These are phyloP conservation scores for Pulveroboletus frians DNA, from an alignment of 768 basidiomycete species.

Conservation along the genomic window DNA sequence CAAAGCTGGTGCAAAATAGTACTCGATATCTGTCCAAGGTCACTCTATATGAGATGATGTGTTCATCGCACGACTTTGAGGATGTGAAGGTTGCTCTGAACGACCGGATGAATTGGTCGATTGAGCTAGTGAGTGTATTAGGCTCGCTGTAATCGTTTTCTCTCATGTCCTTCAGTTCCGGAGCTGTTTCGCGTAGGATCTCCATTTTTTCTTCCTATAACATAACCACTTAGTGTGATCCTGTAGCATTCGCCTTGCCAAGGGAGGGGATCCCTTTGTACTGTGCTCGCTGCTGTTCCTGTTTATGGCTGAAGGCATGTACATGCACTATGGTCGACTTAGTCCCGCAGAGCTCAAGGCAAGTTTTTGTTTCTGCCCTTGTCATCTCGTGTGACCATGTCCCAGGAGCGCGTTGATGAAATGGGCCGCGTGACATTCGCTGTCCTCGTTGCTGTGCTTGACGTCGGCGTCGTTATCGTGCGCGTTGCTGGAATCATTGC, in stretches of 20 bases:
- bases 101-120: constrained; percentile 17
- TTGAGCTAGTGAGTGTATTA: constrained; percentile 17
- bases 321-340: constrained; percentile 18
- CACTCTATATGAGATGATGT: constrained; percentile 17
- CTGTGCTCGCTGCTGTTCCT: constrained; percentile 14
- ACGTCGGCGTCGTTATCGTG: constrained; percentile 18
- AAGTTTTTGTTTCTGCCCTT: background rate
- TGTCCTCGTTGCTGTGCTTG: constrained; percentile 13
- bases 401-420: constrained; percentile 9
- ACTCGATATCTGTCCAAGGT: background rate
- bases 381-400: background rate
- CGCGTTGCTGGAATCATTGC: constrained; percentile 11
- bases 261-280: constrained; percentile 5
- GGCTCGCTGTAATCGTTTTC: background rate
- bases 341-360: constrained; percentile 22
- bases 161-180: background rate
- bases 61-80: constrained; percentile 17
- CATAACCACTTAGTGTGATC: background rate
- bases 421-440: constrained; percentile 16
- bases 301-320: constrained; percentile 17
- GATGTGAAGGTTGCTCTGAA: constrained; percentile 16
- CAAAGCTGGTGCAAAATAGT: too few species aligned
- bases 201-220: background rate
- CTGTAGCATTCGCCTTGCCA: constrained; percentile 16
- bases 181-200: constrained; percentile 6